Percentiles rank a stretch among this genome's conserved stretches.
These are phyloP conservation scores for Suhomyces sp. DNA, from an alignment of 805 yeast genomes.

Conservation along the genomic window DNA sequence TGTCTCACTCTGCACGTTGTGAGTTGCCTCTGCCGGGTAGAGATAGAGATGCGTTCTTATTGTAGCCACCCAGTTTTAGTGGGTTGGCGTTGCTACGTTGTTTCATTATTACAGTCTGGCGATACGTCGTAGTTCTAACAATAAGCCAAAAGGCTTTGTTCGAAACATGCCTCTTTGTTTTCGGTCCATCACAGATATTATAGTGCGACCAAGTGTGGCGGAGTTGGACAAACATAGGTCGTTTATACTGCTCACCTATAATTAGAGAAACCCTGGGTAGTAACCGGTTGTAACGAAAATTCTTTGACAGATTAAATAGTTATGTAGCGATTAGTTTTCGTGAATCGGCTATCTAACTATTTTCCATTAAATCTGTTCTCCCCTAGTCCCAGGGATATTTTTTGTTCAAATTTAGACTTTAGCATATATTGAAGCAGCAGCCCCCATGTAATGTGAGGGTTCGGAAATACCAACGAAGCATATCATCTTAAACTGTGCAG, in stretches of 20 bases:
- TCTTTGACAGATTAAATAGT: neutral
- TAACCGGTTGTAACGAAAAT: neutral
- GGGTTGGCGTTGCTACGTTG: constrained; percentile 8
- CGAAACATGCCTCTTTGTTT: neutral
- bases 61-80: neutral
- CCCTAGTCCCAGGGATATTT: neutral
- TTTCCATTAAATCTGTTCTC: neutral
- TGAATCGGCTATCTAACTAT: neutral
- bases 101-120: neutral
- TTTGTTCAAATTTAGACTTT: neutral
- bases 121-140: neutral
- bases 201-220: neutral
- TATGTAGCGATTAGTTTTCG: neutral
- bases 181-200: neutral
- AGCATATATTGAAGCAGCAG: neutral
- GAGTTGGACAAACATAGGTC: neutral
- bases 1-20: neutral
- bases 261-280: neutral
- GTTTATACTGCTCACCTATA: neutral
- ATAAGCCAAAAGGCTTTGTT: neutral
- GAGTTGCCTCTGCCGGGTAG: neutral
- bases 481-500: neutral
- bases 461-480: neutral
- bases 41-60: neutral
- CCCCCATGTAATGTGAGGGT: neutral